Evolutionary conservation across 148 eudicot genomes (phyloP), one percentile per base, ranked within the genome.

Genomic region (Suaeda aralocaspica): DNA sequence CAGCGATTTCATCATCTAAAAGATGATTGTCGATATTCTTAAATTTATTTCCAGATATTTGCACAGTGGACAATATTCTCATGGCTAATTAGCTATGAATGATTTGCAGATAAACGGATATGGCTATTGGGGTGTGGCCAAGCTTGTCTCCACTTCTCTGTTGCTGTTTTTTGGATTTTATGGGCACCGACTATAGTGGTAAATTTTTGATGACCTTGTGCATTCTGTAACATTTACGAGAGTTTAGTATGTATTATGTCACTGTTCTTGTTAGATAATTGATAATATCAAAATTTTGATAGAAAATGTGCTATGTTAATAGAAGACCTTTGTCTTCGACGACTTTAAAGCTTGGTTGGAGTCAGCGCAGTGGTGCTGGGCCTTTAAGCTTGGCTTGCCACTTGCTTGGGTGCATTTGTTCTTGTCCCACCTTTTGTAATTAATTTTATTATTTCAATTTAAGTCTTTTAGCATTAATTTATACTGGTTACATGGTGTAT

Each of bases 101-200:
- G 53, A 48, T 73, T 46, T 42, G 13, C 77, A 91, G 97, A 94
- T 77, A 85, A 87, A 77, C 89, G 89, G 73, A 78, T 87, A 73
- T 94, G 87, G 89, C 77, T 91, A 1, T 78, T 94, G 78, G 80
- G 80, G 22, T 87, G 95, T 79, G 86, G 87, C 30, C 98, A 91
- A 84, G 82, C 92, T 72, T 85, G 88, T 36, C 77, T 91, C 41
- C 91, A 94, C 30, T 89, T 91, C 79, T 86, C 98, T 13, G 36
- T 82, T 71, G 85, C 84, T 25, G 84, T 83, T 57, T 85, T 94
- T 68, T 94, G 98, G 97, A 84, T 94, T 73, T 78, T 91, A 39
- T 94, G 96, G 97, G 96, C 97, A 42, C 90, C 97, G 52, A 83
- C 85, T 63, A 72, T 86, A 66, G 97, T 91, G 88, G 98, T 94